Evolutionary conservation across 805 yeast genomes (phyloP), one percentile per base, ranked within the genome.

Genomic region (Cyberlindnera mississippiensis): DNA sequence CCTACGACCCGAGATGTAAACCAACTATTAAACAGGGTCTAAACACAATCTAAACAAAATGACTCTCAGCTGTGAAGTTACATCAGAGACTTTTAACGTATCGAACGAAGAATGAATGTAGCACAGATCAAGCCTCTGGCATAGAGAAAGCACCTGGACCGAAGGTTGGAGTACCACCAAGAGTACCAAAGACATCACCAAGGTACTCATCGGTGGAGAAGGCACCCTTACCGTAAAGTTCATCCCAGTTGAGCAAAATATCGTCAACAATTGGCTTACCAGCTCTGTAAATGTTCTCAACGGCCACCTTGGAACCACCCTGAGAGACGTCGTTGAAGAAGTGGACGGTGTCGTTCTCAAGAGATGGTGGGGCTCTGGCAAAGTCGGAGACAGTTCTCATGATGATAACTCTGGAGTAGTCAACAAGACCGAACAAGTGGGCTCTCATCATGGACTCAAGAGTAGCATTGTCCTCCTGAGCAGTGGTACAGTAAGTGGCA

Each of bases 141-240:
- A 35, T 30, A 10, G 29, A 11, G 15, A 27, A 20, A 14, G 31
- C 38, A 22, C 48, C 48, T 11, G 48, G 16, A n/a, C 48, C 48
- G 30, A 45, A 31, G 22, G 41, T 45, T 37, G 48, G 48, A 6
- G 34, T 35, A 28, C 48, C 48, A 38, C 48, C 48, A 18, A 45
- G 42, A 8, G 48, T 45, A 24, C 48, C 48, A 33, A 45, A 45
- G 33, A 45, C 48, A 40, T 45, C 48, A 32, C 48, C 48, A 14
- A 45, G 31, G 37, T 45, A 45, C 26, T 34, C 42, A 14, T 45
- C 45, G 13, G 48, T 45, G 28, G 42, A 22, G 27, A 26, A 45
- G 27, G 45, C 45, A 18, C 44, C 44, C 38, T 30, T 20, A 13
- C 40, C 28, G 24, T 45, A 45, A n/a, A 45, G 14, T 27, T 44